Evolutionary conservation across 345 rosid genomes (phyloP).

Genomic region (Brassica rapa): DNA sequence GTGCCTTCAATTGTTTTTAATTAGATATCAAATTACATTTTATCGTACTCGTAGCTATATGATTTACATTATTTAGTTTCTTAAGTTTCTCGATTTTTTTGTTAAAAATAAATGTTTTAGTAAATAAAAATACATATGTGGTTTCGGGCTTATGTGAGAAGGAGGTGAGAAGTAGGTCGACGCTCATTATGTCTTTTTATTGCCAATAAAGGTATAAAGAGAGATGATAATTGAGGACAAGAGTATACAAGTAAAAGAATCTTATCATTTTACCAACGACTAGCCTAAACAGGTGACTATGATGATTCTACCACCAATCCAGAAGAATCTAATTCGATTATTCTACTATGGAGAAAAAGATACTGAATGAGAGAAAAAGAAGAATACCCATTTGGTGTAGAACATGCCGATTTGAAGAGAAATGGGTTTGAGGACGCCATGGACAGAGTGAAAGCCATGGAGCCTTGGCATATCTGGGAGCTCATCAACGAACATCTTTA

Average conservation of each 20-base stretch:
- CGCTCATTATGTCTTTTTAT: not conserved
- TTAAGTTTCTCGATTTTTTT: no score
- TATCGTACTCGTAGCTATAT: not conserved
- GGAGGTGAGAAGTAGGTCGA: not conserved
- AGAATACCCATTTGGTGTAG: slow-evolving; percentile 63
- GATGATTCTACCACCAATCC: slow-evolving; percentile 12
- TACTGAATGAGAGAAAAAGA: not conserved
- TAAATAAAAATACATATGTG: not conserved
- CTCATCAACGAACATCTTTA: slow-evolving; percentile 80
- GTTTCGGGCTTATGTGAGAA: not conserved
- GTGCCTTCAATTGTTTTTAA: not conserved
- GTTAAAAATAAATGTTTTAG: no score
- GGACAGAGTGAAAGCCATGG: slow-evolving; percentile 46
- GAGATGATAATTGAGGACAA: not conserved
- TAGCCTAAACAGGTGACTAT: slow-evolving; percentile 7
- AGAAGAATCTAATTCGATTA: slow-evolving; percentile 20
- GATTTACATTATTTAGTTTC: no score
- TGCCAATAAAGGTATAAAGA: not conserved
- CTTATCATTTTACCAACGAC: not conserved
- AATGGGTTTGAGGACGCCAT: slow-evolving; percentile 48
- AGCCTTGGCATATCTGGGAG: slow-evolving; percentile 76
- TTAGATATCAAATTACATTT: not conserved
- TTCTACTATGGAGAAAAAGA: not conserved
- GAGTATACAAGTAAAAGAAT: slow-evolving; percentile 6
- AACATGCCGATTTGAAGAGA: slow-evolving; percentile 81